A percentile compares a stretch with the other conserved stretches of the same genome.
Conservation (phyloP, 2,329 filamentous ascomycete genomes). For the Metarhizium anisopliae region DNA sequence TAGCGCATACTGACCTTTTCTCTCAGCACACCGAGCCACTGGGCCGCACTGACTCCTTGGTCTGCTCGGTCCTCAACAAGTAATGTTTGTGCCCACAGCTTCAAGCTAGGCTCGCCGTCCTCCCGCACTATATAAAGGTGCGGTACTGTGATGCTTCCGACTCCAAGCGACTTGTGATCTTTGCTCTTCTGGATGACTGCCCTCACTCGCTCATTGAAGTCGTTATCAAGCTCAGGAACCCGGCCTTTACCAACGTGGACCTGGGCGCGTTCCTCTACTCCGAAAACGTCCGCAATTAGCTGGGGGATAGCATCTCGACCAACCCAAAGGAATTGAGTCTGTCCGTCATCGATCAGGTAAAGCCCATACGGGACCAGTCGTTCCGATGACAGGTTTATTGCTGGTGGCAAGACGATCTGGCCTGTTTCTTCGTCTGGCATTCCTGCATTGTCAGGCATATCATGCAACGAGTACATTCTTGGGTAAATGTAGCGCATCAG, state of each 20-base stretch:
- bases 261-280: slow-evolving; percentile 70
- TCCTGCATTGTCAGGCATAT: slow-evolving; percentile 93
- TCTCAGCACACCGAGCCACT: slow-evolving; percentile 85
- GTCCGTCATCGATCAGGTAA: slow-evolving; percentile 93
- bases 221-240: slow-evolving; percentile 81
- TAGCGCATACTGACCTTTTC: slow-evolving; percentile 65
- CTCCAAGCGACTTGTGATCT: slow-evolving; percentile 77
- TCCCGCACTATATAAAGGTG: slow-evolving; percentile 90
- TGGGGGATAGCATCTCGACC: slow-evolving; percentile 88
- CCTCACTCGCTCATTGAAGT: slow-evolving; percentile 91
- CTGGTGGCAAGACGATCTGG: slow-evolving; percentile 78
- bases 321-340: slow-evolving; percentile 96
- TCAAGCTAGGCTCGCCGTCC: slow-evolving; percentile 89
- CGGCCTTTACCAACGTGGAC: slow-evolving; percentile 86
- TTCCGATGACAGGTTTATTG: slow-evolving; percentile 80
- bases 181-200: slow-evolving; percentile 87
- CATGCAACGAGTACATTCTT: slow-evolving; percentile 76
- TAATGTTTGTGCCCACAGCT: slow-evolving; percentile 94
- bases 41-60: slow-evolving; percentile 82
- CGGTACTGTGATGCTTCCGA: slow-evolving; percentile 86
- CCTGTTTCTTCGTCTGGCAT: slow-evolving; percentile 77
- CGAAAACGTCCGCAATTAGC: slow-evolving; percentile 83
- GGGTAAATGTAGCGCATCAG: slow-evolving; percentile 91
- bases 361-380: slow-evolving; percentile 81
- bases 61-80: slow-evolving; percentile 92